Base-by-base conservation (phyloP, 108 stramenopile species). In the Skeletonema marinoi region DNA sequence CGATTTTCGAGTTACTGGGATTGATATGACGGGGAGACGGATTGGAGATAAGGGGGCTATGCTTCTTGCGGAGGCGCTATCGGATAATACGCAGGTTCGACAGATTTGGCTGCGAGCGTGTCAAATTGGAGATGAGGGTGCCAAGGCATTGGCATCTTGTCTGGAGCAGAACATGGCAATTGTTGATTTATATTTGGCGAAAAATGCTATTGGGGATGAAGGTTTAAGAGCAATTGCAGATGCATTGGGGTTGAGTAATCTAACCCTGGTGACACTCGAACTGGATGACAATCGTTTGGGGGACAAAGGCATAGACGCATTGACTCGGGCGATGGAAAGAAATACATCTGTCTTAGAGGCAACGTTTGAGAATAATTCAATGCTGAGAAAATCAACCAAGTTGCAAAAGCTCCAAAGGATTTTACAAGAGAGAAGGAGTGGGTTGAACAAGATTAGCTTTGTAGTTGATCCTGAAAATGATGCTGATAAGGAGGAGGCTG, bases 281-380 rank as follows among this genome's bases (percentile, higher is more conserved):
- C 62, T 81, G 70, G 74, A 81, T 66, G 80, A 75, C 13, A 81
- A 81, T 50, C 25, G 58, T 8, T 59, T 81, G 6, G 83, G 77
- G 12, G 87, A 88, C 13, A 32, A 44, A 11, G 89, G 87, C 13
- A 81, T 90, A 25, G 75, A 85, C 21, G 65, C 77, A 19, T 86
- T 88, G 62, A 71, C 82, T 58, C 36, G 30, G 25, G 72, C 80
- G 19, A 60, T 90, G 64, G 72, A 85, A 36, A 76, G 80, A 51
- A 78, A 90, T 71, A 70, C 84, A 13, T 74, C 74, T 31, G 77
- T 77, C 21, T 36, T 89, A 35, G 76, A 80, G 68, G 78, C 74
- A 2, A 68, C 67, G 3, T 84, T 78, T 73, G 73, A 82, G 44
- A 81, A 81, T 66, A 74, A 80, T 70, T 42, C 44, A 29, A 42